Base-by-base conservation (phyloP, 2,329 filamentous ascomycete genomes). In the Hymenotorrendiella dingleyae region DNA sequence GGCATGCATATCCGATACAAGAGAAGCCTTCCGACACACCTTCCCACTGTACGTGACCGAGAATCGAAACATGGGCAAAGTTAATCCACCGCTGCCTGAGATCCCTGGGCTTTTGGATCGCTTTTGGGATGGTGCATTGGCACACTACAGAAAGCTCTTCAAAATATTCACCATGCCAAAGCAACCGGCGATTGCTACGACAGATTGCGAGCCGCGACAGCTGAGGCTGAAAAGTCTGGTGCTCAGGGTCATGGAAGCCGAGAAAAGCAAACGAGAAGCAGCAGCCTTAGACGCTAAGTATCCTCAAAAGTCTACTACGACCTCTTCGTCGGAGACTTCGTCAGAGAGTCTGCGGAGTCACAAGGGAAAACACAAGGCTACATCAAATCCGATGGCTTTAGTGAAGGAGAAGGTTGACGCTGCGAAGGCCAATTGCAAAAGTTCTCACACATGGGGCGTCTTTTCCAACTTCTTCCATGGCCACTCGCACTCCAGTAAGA, bases 1-100 rank as follows among this genome's bases (percentile, higher is more conserved):
- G 6, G 19, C 37, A 1, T 10, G 8, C n/a, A n/a, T 17, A 11
- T 10, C 10, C 20, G 28, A 40, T 14, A 40, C 17, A 16, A 23
- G 26, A 17, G 28, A 33, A 9, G 28, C 37, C 21, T 32, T 40
- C 12, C 19, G 27, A 14, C 10, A 26, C 14, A 32, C 20, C 16
- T 40, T 40, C 17, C 37, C 37, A 2, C 24, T 32, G 17, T 40
- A 33, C 6, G 37, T 33, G 5, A 22, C 20, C 8, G 19, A 32
- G 6, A 23, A 22, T 24, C 23, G 37, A 23, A 32, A 40, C 9
- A 30, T 33, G 10, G 27, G 37, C 12, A 40, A 23, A 28, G 11
- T 40, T 16, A 17, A 40, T 21, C 27, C 37, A 2, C 37, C 37
- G n/a, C 28, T 40, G 6, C 37, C 37, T 9, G 37, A 40, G 21